Percentiles rank a stretch among this genome's conserved stretches.
Conservation (phyloP, 257 asterid genomes). For the Pogostemon cablin region DNA sequence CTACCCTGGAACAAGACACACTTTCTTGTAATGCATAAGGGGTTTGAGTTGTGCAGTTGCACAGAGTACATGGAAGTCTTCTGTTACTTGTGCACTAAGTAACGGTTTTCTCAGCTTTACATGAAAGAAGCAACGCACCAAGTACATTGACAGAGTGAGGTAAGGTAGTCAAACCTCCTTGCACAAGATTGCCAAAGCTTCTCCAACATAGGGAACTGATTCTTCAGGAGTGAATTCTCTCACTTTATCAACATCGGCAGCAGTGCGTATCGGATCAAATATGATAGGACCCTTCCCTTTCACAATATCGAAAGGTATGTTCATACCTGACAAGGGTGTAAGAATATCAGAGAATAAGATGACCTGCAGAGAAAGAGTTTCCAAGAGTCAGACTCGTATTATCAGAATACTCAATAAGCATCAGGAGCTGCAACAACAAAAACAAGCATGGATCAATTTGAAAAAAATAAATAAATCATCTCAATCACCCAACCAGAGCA, state of each 20-base stretch:
- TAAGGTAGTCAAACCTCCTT: slow-evolving; percentile 63
- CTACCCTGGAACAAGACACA: background rate
- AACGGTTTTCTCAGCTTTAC: background rate
- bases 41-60: background rate
- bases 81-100: background rate
- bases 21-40: background rate
- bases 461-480: background rate
- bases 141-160: background rate
- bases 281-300: slow-evolving; percentile 97
- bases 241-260: slow-evolving; percentile 81
- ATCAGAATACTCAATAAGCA: too few species aligned
- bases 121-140: background rate
- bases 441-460: background rate
- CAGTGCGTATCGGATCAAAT: slow-evolving; percentile 70
- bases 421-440: too few species aligned
- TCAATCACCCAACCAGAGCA: background rate
- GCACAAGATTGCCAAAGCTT: slow-evolving; percentile 86
- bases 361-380: slow-evolving; percentile 53
- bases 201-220: slow-evolving; percentile 95
- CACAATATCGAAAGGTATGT: slow-evolving; percentile 94
- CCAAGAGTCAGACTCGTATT: slow-evolving; percentile 23
- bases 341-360: slow-evolving; percentile 98
- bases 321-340: slow-evolving; percentile 97
- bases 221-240: slow-evolving; percentile 86
- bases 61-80: background rate